Evolutionary conservation across 2,329 filamentous ascomycete genomes (phyloP), one percentile per base, ranked within the genome.

Genomic region (Aureobasidium vineae): DNA sequence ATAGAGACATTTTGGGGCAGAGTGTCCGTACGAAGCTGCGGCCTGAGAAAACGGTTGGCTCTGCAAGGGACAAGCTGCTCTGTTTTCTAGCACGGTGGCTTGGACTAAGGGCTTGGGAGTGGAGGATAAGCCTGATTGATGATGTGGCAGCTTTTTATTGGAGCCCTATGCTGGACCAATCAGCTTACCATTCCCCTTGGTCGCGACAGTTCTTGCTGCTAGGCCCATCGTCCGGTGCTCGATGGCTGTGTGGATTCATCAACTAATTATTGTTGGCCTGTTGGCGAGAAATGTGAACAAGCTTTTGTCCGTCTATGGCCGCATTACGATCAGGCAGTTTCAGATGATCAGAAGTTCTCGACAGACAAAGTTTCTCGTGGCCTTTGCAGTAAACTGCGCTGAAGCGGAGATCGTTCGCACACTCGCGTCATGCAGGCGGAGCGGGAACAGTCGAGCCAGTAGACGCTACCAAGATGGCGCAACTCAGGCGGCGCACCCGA

Each of bases 1-100:
- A 40, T 40, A 52, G 59, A 63, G 59, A 63, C 59, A 53, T 66
- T 21, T 66, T 54, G 52, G 45, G 52, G 52, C 64, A 65, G 49
- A 47, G 40, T n/a, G 21, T 52, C 59, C 47, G 47, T 41, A 52
- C 45, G 59, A 50, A 52, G n/a, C 43, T 63, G 50, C 36, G 33
- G 63, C 63, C 52, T 57, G 41, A 49, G 63, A 49, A 65, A 63
- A 59, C 53, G 64, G 64, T 66, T 66, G 64, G 64, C 64, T 65
- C 63, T 66, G 64, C 64, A 66, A 66, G 64, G 64, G 53, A 60
- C 64, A 60, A 38, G 45, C 54, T 40, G 52, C 36, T 57, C 43
- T 66, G 53, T 60, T 60, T 60, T 60, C 64, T 64, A 59, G 64
- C 53, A 57, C 53, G 50, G 52, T 66, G 64, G 53, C 53, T 60